Evolutionary conservation across 2,329 filamentous ascomycete genomes (phyloP).

Genomic region (Aspergillus proliferans): DNA sequence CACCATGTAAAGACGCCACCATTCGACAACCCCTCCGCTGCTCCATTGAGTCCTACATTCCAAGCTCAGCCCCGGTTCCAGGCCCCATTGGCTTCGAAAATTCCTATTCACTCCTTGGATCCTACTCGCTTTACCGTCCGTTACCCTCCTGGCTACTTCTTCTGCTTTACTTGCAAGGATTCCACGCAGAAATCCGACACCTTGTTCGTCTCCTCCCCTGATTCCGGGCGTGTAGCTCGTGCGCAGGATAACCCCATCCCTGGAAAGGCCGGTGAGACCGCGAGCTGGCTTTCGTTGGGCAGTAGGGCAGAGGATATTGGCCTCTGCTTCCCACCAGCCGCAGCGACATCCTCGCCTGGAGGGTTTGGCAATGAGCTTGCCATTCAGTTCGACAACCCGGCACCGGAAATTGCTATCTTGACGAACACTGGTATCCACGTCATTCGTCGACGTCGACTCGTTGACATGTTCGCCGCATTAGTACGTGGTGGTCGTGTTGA

Average conservation of each 20-base stretch:
- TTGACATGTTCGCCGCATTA: conserved; percentile 84
- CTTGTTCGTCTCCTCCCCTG: conserved; percentile 80
- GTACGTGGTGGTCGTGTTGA: conserved; percentile 64
- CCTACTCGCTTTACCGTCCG: conserved; percentile 39
- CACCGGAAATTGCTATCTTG: conserved; percentile 80
- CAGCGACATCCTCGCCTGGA: conserved; percentile 58
- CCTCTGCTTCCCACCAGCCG: conserved; percentile 65
- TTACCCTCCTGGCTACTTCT: conserved; percentile 84
- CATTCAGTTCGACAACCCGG: conserved; percentile 82
- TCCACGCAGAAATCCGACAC: conserved; percentile 54
- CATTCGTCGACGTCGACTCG: conserved; percentile 72
- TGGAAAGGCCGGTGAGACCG: conserved; percentile 68
- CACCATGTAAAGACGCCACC: conserved; percentile 95
- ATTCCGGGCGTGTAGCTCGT: conserved; percentile 73
- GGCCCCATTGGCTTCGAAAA: conserved; percentile 42
- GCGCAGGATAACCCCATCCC: conserved; percentile 46
- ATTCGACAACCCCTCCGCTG: conserved; percentile 24
- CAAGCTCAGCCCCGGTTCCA: conserved; percentile 23
- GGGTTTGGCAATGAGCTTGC: conserved; percentile 95
- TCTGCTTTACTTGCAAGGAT: conserved; percentile 70
- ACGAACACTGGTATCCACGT: conserved; percentile 88
- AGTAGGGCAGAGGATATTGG: conserved; percentile 73
- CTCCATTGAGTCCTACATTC: conserved; percentile 19
- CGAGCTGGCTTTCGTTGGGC: conserved; percentile 69
- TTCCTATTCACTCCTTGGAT: conserved; percentile 41